Evolutionary conservation across 306 rosid genomes (phyloP), one percentile per base, ranked within the genome.

Genomic region (Calophaca sinica): DNA sequence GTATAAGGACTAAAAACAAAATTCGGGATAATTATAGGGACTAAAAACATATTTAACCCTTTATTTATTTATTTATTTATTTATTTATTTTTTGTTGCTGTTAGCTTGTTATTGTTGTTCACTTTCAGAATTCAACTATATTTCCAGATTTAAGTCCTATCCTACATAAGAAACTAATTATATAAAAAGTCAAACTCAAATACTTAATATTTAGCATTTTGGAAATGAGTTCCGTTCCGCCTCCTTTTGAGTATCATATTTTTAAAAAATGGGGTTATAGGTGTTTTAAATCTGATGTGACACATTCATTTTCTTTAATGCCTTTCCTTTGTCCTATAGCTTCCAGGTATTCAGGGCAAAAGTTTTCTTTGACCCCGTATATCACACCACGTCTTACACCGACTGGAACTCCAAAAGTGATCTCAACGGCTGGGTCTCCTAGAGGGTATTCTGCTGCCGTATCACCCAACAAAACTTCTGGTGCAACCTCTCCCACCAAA

Each of bases 341-440:
- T 15, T 83, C 89, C 75, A 90, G 80, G 86, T 85, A 85, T 84
- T 39, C 76, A 59, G 86, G 84, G 38, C 89, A 82, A 63, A 83
- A 78, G 61, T 90, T 87, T 85, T 89, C 98, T 36, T 48, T 90
- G 74, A 90, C 97, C 46, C 93, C 98, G 7, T 92, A 92, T 81
- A 87, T 96, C 74, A 92, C 99, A 13, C 97, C 99, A 10, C 89
- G 90, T 46, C 89, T 92, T 72, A 96, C 99, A 11, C 98, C 99
- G 5, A 86, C 88, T 13, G 99, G 87, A 76, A 92, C 99, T 81
- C 99, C 99, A 62, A 96, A 89, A 73, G 68, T 87, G 73, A 84
- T 85, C 63, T 94, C 99, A 42, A 84, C 91, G 5, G 65, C 75
- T 73, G 98, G 83, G 67, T 91, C 98, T 72, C 99, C 99, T n/a